Evolutionary conservation across 768 basidiomycete species (phyloP), one percentile per base, ranked within the genome.

Genomic region (Xerocomus brunneocitrinus): DNA sequence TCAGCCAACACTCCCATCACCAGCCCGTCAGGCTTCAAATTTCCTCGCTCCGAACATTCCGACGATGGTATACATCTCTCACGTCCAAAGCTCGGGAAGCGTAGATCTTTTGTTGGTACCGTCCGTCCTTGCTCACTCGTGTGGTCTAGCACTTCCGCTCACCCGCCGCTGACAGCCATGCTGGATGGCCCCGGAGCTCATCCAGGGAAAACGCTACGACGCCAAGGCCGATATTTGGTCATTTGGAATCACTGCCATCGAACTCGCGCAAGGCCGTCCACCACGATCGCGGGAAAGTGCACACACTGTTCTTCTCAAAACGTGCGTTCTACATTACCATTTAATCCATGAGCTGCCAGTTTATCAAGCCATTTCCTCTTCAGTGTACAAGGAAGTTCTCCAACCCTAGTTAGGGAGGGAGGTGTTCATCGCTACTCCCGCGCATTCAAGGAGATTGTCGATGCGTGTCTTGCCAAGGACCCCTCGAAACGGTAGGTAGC

Each of bases 101-200:
- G 94, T 52, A 90, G 87, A 65, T 90, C 87, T 9, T 97, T 97
- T 64, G 95, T 97, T 13, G 95, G 95, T 46, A 97, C 94, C 25
- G 87, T 88, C 53, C 47, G 83, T 70, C 10, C 27, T 44, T 30
- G 4, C 42, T 57, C 47, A 34, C 38, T 22, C 32, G 9, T 30
- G 6, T 36, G 4, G 16, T 36, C 46, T 36, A 9, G 12, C 47
- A 39, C 3, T 3, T 50, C 46, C 36, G 59, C 47, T 58, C 42
- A 52, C 19, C 24, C 16, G 19, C 28, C 30, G 45, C 46, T 36
- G 45, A 34, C 53, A 85, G 83, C 95, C 95, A 1, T 91, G 89
- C 66, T 97, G 91, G 91, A 98, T 97, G 94, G 91, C 95, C 0
- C 95, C 95, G 2, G 95, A 98, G 62, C 79, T 97, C 24, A 89